Conservation (phyloP, 345 rosid species). For the Reutealis trisperma region DNA sequence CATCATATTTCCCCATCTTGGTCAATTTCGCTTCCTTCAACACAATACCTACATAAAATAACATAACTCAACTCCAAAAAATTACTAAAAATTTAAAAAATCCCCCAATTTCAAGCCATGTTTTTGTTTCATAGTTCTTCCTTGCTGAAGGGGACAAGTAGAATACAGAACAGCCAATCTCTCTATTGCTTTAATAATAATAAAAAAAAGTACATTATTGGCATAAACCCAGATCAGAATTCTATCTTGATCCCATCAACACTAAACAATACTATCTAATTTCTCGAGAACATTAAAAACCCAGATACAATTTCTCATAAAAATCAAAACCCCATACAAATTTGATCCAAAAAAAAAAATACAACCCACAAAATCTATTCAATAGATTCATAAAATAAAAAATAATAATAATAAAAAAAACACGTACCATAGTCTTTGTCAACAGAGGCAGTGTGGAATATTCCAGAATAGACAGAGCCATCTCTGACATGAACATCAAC, state of each 20-base stretch:
- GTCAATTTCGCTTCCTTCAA: slow-evolving; percentile 79
- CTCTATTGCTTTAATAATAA: background rate
- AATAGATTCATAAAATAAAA: background rate
- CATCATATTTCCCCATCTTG: slow-evolving; percentile 61
- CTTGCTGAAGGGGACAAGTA: background rate
- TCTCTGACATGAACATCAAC: slow-evolving; percentile 83
- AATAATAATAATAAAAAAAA: background rate
- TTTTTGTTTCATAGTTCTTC: background rate
- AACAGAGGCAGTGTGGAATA: slow-evolving; percentile 75
- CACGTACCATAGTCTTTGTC: slow-evolving; percentile 56
- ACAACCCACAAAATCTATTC: slow-evolving; percentile 2
- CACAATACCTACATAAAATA: slow-evolving; percentile 59
- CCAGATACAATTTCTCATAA: slow-evolving; percentile 10
- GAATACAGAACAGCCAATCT: background rate
- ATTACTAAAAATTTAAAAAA: background rate
- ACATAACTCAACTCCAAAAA: background rate
- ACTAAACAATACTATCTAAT: slow-evolving; percentile 1
- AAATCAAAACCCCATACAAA: slow-evolving; percentile 26
- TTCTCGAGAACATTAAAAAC: slow-evolving; percentile 14
- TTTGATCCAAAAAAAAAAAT: slow-evolving; percentile 1
- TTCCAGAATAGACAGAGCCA: slow-evolving; percentile 79
- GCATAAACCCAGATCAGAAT: slow-evolving; percentile 23
- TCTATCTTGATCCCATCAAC: slow-evolving; percentile 21
- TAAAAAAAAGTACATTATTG: background rate
- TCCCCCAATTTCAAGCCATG: background rate